phyloP scores from a whole-genome alignment of 1,284 basidiomycete genomes.

The Farysia itapuensis region DNA sequence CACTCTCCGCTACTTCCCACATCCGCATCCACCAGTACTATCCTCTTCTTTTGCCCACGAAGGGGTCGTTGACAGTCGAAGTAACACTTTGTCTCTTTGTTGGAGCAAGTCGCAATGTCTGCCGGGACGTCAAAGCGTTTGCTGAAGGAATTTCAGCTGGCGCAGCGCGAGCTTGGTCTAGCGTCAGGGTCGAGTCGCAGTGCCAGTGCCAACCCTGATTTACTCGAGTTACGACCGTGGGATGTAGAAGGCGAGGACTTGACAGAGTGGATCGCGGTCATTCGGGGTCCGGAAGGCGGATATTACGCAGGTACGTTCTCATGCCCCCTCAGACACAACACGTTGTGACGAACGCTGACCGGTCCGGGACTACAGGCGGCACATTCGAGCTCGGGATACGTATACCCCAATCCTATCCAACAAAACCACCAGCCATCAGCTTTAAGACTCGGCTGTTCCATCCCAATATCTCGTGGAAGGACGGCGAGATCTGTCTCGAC shows the following conservation, averaged over 20 bases:
- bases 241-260: conserved; percentile 48
- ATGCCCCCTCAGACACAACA: not conserved
- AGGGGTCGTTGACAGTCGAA: too few relatives aligned
- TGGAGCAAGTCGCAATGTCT: too few relatives aligned
- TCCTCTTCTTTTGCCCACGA: too few relatives aligned
- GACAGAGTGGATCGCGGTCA: conserved; percentile 47
- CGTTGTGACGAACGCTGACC: not conserved
- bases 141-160: conserved; percentile 40
- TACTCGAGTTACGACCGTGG: conserved; percentile 45
- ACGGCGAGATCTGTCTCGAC: conserved; percentile 60
- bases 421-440: conserved; percentile 52
- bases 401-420: conserved; percentile 47
- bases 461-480: conserved; percentile 54
- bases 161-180: conserved; percentile 19
- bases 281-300: conserved; percentile 31
- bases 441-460: conserved; percentile 55
- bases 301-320: conserved; percentile 36
- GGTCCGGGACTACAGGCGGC: too few relatives aligned
- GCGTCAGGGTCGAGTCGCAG: conserved; percentile 1
- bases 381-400: conserved; percentile 40
- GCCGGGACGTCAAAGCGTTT: conserved; percentile 27
- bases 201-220: conserved; percentile 25
- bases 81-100: too few relatives aligned
- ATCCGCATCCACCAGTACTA: too few relatives aligned
- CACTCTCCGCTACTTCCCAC: too few relatives aligned